phyloP scores from a whole-genome alignment of 169 alveolate genomes.

The Haemoproteus tartakovskyi region DNA sequence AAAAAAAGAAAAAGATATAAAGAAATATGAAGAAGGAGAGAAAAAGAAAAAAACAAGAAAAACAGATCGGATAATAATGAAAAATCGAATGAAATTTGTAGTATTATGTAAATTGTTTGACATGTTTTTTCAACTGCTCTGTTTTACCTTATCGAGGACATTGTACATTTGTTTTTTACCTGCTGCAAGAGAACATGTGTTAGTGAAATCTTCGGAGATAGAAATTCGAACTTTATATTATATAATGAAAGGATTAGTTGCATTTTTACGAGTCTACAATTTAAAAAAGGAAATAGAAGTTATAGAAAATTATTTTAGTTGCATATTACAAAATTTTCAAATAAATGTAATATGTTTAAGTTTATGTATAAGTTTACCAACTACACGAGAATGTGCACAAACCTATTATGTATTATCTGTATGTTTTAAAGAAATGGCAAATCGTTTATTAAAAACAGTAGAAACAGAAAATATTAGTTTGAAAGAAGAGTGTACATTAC shows the following conservation, averaged over 20 bases:
- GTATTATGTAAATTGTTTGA: constrained; percentile 43
- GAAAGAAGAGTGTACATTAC: constrained; percentile 1
- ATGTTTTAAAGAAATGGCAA: constrained; percentile 37
- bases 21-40: too few relatives aligned
- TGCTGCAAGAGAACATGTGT: constrained; percentile 37
- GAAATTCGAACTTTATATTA: constrained; percentile 45
- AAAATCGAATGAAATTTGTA: constrained; percentile 18
- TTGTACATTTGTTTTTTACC: constrained; percentile 35
- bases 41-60: too few relatives aligned
- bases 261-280: constrained; percentile 22
- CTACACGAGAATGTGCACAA: constrained; percentile 50
- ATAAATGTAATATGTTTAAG: constrained; percentile 55
- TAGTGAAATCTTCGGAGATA: constrained; percentile 3
- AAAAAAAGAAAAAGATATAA: too few relatives aligned
- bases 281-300: constrained; percentile 37
- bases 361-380: constrained; percentile 17
- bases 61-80: constrained; percentile 5
- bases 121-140: constrained; percentile 31
- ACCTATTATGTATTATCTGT: constrained; percentile 60
- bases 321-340: constrained; percentile 28
- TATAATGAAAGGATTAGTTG: constrained; percentile 24
- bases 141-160: constrained; percentile 19
- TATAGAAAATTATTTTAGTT: constrained; percentile 44
- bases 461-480: too few relatives aligned
- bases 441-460: too few relatives aligned